phyloP scores from a whole-genome alignment of 1,139 yeast species.

The Nadsonia commutata region DNA sequence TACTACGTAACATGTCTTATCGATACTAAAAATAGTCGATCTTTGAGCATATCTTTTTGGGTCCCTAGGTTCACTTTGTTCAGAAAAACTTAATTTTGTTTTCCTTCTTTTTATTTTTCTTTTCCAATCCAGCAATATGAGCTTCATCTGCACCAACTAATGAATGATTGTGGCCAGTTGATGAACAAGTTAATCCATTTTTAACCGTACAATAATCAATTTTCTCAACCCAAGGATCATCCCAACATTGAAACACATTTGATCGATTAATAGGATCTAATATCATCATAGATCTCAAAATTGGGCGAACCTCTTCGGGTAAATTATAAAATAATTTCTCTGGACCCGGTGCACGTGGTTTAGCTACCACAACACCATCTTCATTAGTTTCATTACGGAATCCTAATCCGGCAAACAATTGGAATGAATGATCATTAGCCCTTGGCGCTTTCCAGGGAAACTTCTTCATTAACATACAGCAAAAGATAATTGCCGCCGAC shows the following conservation, averaged over 20 bases:
- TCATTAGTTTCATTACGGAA: slow-evolving; percentile 4
- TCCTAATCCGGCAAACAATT: slow-evolving; percentile 23
- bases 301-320: slow-evolving; percentile 21
- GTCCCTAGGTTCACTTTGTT: no score
- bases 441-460: slow-evolving; percentile 98
- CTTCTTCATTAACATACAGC: slow-evolving; percentile 87
- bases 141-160: slow-evolving; percentile 88
- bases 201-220: slow-evolving; percentile 36
- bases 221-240: slow-evolving; percentile 58
- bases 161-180: slow-evolving; percentile 50
- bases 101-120: slow-evolving; percentile 29
- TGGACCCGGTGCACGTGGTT: slow-evolving; percentile 14
- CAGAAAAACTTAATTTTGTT: background rate
- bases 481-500: slow-evolving; percentile 85
- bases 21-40: no score
- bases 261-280: slow-evolving; percentile 36
- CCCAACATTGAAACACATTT: slow-evolving; percentile 69
- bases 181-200: slow-evolving; percentile 21
- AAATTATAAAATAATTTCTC: slow-evolving; percentile 20
- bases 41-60: no score
- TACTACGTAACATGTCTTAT: no score
- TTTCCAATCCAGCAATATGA: slow-evolving; percentile 85
- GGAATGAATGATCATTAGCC: slow-evolving; percentile 68
- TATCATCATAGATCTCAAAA: slow-evolving; percentile 21
- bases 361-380: slow-evolving; percentile 9